Conservation (phyloP, 2,329 filamentous ascomycete species). For the Curvularia hawaiiensis region DNA sequence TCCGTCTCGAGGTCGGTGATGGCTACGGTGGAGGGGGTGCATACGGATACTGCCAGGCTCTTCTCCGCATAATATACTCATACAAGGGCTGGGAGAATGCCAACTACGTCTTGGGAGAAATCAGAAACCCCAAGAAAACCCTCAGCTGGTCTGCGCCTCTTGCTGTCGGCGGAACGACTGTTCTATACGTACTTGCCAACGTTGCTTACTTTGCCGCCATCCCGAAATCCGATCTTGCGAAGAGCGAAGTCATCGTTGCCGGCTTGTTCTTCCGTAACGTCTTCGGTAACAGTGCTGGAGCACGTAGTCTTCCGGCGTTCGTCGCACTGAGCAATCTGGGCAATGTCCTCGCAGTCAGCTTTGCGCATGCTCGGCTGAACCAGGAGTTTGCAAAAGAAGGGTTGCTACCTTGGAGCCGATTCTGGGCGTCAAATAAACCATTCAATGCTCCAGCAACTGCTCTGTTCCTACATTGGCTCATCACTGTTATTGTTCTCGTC, state of each 20-base stretch:
- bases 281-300: conserved; percentile 62
- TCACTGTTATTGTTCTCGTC: conserved; percentile 68
- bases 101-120: conserved; percentile 65
- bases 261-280: conserved; percentile 66
- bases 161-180: conserved; percentile 62
- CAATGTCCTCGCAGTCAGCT: conserved; percentile 66
- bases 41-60: conserved; percentile 59
- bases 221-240: conserved; percentile 62
- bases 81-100: conserved; percentile 61
- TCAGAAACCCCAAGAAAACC: conserved; percentile 61
- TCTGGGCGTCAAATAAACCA: conserved; percentile 73
- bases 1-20: conserved; percentile 51
- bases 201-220: conserved; percentile 70
- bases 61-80: conserved; percentile 64
- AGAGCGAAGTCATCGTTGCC: conserved; percentile 65
- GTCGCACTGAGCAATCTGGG: conserved; percentile 66
- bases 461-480: conserved; percentile 68
- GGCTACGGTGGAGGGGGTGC: conserved; percentile 44
- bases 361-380: conserved; percentile 63
- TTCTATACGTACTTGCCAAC: conserved; percentile 68
- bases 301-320: conserved; percentile 52
- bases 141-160: conserved; percentile 62
- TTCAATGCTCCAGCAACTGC: conserved; percentile 62
- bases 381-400: conserved; percentile 74
- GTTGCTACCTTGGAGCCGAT: conserved; percentile 66